Evolutionary conservation across 2,329 filamentous ascomycete species (phyloP), one percentile per base, ranked within the genome.

Genomic region (Colletotrichum sp.): DNA sequence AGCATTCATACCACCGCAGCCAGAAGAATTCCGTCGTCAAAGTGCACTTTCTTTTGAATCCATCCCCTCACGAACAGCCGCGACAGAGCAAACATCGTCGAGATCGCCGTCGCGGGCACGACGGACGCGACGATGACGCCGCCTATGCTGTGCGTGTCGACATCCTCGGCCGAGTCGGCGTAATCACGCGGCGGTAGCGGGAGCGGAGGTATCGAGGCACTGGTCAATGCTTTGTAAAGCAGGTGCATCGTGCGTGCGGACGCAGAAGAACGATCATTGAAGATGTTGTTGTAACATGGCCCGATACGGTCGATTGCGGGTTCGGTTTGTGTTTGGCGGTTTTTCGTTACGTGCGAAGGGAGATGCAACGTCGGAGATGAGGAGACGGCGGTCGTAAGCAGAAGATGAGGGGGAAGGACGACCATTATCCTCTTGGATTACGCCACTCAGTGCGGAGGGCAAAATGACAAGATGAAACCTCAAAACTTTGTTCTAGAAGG

Each of bases 51-150:
- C 18, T 28, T 63, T 24, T 75, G 73, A 8, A 75, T 30, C 63
- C 73, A 59, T 7, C 73, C 73, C 63, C 63, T 73, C 14, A 75
- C 73, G 9, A 73, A 73, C 12, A 73, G 4, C 26, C 73, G 69
- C 12, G 63, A 65, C 5, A 75, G 9, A 3, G 69, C 73, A 32
- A 73, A 69, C 13, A 75, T 34, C 9, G 73, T 75, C 8, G 73
- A 68, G 18, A 75, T 58, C 56, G 65, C 56, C 14, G 69, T 75
- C 34, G 52, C 59, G 4, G 69, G 69, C 12, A 75, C 63, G 55
- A 75, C 63, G 4, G 62, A 32, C 18, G 63, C 69, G 26, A 75
- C 48, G 4, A 75, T 68, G 21, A 73, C 26, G 28, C 61, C 18
- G 16, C 73, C 58, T 16, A 75, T 73, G 16, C 58, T 63, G 30